Base-by-base conservation (phyloP, 1,284 basidiomycete species). In the Sphaerobolus stellatus region DNA sequence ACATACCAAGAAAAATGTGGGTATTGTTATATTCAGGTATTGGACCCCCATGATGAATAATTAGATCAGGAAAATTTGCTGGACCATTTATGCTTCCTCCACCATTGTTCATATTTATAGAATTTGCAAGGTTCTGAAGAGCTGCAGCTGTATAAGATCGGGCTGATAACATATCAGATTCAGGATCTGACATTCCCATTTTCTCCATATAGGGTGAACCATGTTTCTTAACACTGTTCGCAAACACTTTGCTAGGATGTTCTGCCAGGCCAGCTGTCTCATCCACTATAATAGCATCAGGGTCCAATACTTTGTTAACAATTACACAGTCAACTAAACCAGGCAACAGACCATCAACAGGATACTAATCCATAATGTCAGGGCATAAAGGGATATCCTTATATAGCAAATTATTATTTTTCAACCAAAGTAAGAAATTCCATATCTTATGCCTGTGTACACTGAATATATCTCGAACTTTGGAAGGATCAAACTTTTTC, bases 11-110 rank as follows among this genome's bases (percentile, higher is more conserved):
- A 51, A 73, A 67, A 1, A 74, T 38, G 6, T 49, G 13, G 4
- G 66, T 67, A 53, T 71, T 66, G 13, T 50, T 36, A 56, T 68
- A 73, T 56, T 71, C 68, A 58, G 70, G 69, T 0, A 60, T 62
- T 3, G 71, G 67, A 2, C 47, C n/a, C 4, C 54, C 43, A 22
- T 57, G 65, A 59, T 73, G 71, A 5, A 61, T 61, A 18, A 72
- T 54, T 49, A 2, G 48, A 7, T 44, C 41, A 2, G 14, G 27
- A 11, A 55, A 11, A 7, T 25, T 13, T 13, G n/a, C n/a, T 11
- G 33, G 11, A 36, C 33, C n/a, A n/a, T n/a, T n/a, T n/a, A n/a
- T n/a, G n/a, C n/a, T n/a, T n/a, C n/a, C n/a, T n/a, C n/a, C n/a
- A n/a, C n/a, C n/a, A n/a, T n/a, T n/a, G n/a, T n/a, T n/a, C n/a